phyloP scores from a whole-genome alignment of 2,329 filamentous ascomycete genomes.

The Aspergillus tanneri region DNA sequence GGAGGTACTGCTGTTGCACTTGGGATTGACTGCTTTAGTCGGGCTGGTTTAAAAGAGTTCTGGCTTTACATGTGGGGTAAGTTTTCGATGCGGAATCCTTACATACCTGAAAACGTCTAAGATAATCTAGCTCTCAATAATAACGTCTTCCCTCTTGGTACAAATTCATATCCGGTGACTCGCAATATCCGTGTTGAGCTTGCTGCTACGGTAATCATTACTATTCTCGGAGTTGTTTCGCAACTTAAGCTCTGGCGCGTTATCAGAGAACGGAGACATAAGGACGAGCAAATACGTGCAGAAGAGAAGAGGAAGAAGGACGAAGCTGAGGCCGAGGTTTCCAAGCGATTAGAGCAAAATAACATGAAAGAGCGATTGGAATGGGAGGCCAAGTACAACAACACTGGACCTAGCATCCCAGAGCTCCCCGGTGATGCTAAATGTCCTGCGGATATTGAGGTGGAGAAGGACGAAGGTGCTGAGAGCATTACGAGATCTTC shows the following conservation, averaged over 20 bases:
- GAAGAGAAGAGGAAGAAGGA: slow-evolving; percentile 57
- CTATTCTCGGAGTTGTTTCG: slow-evolving; percentile 72
- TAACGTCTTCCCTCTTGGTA: slow-evolving; percentile 73
- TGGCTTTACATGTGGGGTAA: slow-evolving; percentile 87
- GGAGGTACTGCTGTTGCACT: slow-evolving; percentile 77
- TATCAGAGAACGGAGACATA: slow-evolving; percentile 56
- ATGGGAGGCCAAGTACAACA: slow-evolving; percentile 77
- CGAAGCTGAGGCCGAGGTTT: slow-evolving; percentile 68
- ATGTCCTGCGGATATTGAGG: slow-evolving; percentile 13
- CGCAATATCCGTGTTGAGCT: slow-evolving; percentile 83
- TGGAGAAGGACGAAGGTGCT: slow-evolving; percentile 22
- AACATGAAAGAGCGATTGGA: slow-evolving; percentile 48
- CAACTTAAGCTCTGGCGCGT: slow-evolving; percentile 85
- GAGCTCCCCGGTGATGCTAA: slow-evolving; percentile 24
- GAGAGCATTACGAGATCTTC: slow-evolving; percentile 26
- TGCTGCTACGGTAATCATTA: slow-evolving; percentile 72
- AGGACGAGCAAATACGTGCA: slow-evolving; percentile 47
- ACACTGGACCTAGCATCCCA: slow-evolving; percentile 40
- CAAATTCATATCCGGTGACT: slow-evolving; percentile 78
- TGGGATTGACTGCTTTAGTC: slow-evolving; percentile 86
- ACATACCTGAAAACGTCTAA: slow-evolving; percentile 1
- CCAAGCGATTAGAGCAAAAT: slow-evolving; percentile 55
- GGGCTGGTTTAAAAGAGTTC: slow-evolving; percentile 91
- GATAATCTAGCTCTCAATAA: slow-evolving; percentile 62
- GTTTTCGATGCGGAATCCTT: slow-evolving; percentile 17